Evolutionary conservation across 345 rosid genomes (phyloP), one percentile per base, ranked within the genome.

Genomic region (Carallia pectinifolia): DNA sequence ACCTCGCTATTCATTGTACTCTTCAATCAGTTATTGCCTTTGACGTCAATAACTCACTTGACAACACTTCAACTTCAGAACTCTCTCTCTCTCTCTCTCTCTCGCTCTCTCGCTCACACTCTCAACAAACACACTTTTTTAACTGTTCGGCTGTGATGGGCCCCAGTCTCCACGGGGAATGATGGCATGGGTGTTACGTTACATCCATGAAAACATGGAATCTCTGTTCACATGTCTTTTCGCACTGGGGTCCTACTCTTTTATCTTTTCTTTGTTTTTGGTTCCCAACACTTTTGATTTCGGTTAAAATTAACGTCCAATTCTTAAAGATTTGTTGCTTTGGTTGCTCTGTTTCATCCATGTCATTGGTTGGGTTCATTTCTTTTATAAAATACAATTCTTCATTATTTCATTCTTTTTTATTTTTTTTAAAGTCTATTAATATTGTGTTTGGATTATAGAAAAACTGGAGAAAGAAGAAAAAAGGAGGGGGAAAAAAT

Each of bases 31-130:
- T 16, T 31, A 0, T 12, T 34, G 19, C 1, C 34, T 58, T n/a
- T n/a, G 13, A 7, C 47, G 74, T 76, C 81, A 68, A 78, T 52
- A 36, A n/a, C 73, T 76, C 72, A 44, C 79, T 77, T 79, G 81
- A 9, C 29, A 36, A 74, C 23, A 23, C 23, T 23, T 78, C 58
- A 72, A 56, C 37, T 62, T 47, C 62, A 9, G 17, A 44, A 69
- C 3, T 10, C 60, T 36, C 29, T n/a, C 58, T 33, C 18, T 44
- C 13, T 1, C 52, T 47, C 59, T 19, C 23, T 62, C 4, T 72
- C 65, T 23, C 3, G 6, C 60, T 36, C 29, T n/a, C 58, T 33
- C 18, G 34, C 13, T 1, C 52, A 33, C 59, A 19, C 23, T 62
- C 4, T 72, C 65, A 61, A 44, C 15, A 23, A 23, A 37, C 23